Percentiles rank a stretch among this genome's conserved stretches.
phyloP scores from a whole-genome alignment of 179 eudicot genomes.

The Silene coronaria region DNA sequence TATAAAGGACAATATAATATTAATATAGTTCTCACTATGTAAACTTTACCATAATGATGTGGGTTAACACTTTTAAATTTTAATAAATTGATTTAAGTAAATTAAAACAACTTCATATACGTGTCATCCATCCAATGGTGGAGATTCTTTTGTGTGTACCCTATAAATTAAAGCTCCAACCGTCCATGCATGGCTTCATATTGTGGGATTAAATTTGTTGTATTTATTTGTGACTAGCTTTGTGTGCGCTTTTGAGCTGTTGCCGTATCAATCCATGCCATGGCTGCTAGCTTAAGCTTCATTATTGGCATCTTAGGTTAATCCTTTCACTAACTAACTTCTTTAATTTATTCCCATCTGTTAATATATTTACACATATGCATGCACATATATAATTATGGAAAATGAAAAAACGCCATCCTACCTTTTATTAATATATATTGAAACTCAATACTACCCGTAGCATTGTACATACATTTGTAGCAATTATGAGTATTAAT shows the following conservation, averaged over 20 bases:
- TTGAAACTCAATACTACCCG: no score
- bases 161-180: background rate
- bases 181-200: background rate
- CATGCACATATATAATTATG: background rate
- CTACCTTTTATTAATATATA: no score
- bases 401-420: no score
- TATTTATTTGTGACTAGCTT: background rate
- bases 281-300: slow-evolving; percentile 15
- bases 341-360: background rate
- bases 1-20: no score
- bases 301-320: slow-evolving; percentile 19
- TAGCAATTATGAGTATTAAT: no score
- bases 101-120: no score
- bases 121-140: background rate
- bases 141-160: background rate
- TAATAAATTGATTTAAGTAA: no score
- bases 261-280: background rate
- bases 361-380: background rate
- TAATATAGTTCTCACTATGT: no score
- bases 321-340: background rate
- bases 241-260: background rate
- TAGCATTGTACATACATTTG: no score
- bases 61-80: no score
- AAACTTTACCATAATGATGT: no score
- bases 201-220: background rate